Evolutionary conservation across 1,284 basidiomycete species (phyloP).

Genomic region (Irpex lacteus): DNA sequence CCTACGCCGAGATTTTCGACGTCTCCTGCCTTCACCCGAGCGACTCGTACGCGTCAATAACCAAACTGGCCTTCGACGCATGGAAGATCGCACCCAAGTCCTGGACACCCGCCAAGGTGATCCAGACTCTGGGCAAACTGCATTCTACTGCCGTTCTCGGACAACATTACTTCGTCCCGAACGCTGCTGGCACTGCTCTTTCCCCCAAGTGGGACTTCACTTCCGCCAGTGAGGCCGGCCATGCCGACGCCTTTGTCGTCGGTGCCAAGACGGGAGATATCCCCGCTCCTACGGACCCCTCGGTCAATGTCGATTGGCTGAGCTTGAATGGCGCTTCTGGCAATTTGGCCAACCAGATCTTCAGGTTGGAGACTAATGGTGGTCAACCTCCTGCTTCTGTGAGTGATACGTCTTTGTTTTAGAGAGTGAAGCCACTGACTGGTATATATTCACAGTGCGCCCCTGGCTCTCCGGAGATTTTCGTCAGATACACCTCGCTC

Average conservation of each 20-base stretch:
- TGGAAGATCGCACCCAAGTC: conserved; percentile 12
- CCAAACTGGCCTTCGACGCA: conserved; percentile 28
- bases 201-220: conserved; percentile 33
- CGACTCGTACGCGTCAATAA: conserved; percentile 15
- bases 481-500: conserved; percentile 14
- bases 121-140: conserved; percentile 11
- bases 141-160: conserved; percentile 22
- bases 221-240: conserved; percentile 18
- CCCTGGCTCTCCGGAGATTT: conserved; percentile 12
- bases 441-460: conserved; percentile 9
- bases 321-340: conserved; percentile 31
- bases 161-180: conserved; percentile 32
- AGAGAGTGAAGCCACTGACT: too few relatives aligned
- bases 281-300: conserved; percentile 26
- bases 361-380: conserved; percentile 33
- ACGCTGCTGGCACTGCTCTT: conserved; percentile 16
- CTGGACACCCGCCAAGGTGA: conserved; percentile 13
- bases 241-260: conserved; percentile 27
- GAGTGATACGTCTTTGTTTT: conserved; percentile 13
- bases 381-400: conserved; percentile 40
- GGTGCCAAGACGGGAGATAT: conserved; percentile 25
- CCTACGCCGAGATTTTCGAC: conserved; percentile 39
- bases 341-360: conserved; percentile 34
- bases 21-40: conserved; percentile 31
- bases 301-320: conserved; percentile 38